Evolutionary conservation across 2,329 filamentous ascomycete genomes (phyloP).

Genomic region (Nannizziopsis arthrosporioides): DNA sequence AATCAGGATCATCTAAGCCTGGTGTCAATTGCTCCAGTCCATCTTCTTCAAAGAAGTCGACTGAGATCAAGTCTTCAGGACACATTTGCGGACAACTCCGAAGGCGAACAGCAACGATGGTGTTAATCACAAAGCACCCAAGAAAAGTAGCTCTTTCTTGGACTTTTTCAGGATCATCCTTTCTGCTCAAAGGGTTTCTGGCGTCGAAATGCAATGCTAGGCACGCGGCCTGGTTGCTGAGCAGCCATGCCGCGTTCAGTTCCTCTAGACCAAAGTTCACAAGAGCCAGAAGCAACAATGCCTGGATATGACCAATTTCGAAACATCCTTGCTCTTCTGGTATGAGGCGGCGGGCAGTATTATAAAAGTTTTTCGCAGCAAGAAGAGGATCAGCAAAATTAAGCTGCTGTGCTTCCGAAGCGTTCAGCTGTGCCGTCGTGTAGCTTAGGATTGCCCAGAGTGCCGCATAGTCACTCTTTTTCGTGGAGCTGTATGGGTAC

Average conservation of each 20-base stretch:
- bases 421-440: constrained; percentile 26
- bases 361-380: constrained; percentile 27
- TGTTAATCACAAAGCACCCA: constrained; percentile 45
- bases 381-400: constrained; percentile 5
- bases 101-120: constrained; percentile 38
- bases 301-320: constrained; percentile 35
- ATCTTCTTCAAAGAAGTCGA: constrained; percentile 48
- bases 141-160: constrained; percentile 36
- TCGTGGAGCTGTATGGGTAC: constrained; percentile 22
- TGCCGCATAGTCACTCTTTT: constrained; percentile 29
- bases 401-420: constrained; percentile 9
- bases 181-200: not conserved
- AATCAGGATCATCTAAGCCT: constrained; percentile 44
- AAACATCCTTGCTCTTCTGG: constrained; percentile 31
- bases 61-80: constrained; percentile 40
- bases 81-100: constrained; percentile 37
- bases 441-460: constrained; percentile 37
- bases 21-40: constrained; percentile 64
- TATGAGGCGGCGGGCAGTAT: constrained; percentile 27
- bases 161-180: not conserved
- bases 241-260: constrained; percentile 42
- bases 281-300: constrained; percentile 37
- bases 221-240: constrained; percentile 42
- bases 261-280: constrained; percentile 39
- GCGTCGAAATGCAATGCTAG: constrained; percentile 34